A percentile compares a stretch with the other conserved stretches of the same genome.
Conservation (phyloP, 257 asterid species). For the Solanum bulbocastanum region DNA sequence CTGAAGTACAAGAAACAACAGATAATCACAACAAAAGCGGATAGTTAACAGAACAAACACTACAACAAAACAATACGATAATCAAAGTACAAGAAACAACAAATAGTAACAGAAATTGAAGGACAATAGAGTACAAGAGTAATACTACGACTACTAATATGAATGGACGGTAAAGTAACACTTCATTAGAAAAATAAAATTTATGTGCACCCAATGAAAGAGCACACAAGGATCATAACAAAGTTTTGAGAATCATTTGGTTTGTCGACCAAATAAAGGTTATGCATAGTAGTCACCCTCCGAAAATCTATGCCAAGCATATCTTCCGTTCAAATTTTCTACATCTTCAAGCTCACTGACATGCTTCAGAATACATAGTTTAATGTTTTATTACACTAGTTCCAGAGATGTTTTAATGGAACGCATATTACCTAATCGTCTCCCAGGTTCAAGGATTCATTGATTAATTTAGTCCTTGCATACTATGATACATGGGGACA, state of each 20-base stretch:
- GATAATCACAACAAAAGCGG: background rate
- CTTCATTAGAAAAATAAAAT: background rate
- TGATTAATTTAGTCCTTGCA: background rate
- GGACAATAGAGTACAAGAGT: background rate
- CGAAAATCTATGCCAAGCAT: background rate
- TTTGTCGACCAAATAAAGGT: background rate
- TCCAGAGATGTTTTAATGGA: background rate
- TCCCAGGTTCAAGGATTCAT: background rate
- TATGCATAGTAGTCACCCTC: background rate
- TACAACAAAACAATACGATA: background rate
- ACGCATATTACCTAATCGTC: background rate
- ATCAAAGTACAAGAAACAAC: background rate
- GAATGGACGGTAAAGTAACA: background rate
- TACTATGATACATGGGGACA: background rate
- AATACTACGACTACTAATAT: background rate
- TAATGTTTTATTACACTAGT: background rate
- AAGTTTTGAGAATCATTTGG: background rate
- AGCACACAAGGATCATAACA: background rate
- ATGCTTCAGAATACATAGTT: background rate
- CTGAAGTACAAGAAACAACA: background rate
- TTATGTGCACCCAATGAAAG: background rate
- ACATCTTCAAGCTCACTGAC: background rate
- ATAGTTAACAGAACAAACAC: background rate
- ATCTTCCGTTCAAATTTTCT: background rate
- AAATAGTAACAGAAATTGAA: background rate